Percentiles rank a stretch among this genome's conserved stretches.
These are phyloP conservation scores for Camellia japonica DNA, from an alignment of 148 eudicot species.

Conservation along the genomic window DNA sequence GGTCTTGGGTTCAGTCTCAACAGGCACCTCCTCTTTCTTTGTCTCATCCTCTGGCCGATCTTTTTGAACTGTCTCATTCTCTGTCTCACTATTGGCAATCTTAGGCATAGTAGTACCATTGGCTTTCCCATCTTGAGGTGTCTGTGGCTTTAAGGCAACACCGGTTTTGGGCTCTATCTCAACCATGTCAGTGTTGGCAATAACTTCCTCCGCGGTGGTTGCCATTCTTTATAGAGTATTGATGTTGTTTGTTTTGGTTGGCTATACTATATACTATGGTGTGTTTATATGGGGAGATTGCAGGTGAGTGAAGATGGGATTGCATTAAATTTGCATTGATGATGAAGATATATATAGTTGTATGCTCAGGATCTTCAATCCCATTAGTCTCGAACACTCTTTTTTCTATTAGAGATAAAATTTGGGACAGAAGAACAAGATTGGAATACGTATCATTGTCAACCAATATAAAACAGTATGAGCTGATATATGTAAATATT, in stretches of 20 bases:
- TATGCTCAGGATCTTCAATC: no score
- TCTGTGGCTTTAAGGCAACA: no score
- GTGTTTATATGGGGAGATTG: constrained; percentile 16
- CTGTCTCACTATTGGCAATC: neutral
- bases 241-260: neutral
- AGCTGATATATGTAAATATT: no score
- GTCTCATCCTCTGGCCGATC: neutral
- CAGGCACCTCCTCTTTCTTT: constrained; percentile 32
- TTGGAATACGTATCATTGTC: no score
- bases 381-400: no score
- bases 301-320: constrained; percentile 12
- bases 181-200: constrained; percentile 25
- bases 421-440: no score
- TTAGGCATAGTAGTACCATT: constrained; percentile 5
- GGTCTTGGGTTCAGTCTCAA: constrained; percentile 41
- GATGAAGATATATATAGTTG: neutral
- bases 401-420: no score
- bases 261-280: neutral
- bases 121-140: neutral
- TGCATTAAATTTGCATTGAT: neutral
- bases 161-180: no score
- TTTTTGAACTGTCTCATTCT: neutral
- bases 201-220: constrained; percentile 24
- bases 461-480: no score
- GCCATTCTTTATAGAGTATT: constrained; percentile 27